Evolutionary conservation across 805 yeast species (phyloP).

Genomic region (Spathaspora passalidarum): DNA sequence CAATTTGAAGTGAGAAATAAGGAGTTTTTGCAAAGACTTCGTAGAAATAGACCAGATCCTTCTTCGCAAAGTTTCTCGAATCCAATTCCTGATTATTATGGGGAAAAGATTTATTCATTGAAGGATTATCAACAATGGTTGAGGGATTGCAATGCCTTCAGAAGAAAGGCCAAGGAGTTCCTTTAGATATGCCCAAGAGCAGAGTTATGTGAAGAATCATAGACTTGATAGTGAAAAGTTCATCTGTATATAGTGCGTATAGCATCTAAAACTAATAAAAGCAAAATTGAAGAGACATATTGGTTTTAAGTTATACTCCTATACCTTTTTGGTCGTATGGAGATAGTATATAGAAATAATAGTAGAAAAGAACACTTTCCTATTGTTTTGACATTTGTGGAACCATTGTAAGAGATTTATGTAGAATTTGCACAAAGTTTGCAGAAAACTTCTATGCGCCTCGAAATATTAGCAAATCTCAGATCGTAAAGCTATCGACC

Average conservation of each 20-base stretch:
- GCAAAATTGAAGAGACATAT: neutral
- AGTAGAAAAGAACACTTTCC: too few relatives aligned
- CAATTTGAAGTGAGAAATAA: constrained; percentile 63
- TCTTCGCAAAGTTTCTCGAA: constrained; percentile 83
- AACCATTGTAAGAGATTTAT: too few relatives aligned
- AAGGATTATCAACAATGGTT: constrained; percentile 92
- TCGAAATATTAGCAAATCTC: too few relatives aligned
- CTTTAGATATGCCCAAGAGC: constrained; percentile 1
- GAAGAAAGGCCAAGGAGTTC: constrained; percentile 75
- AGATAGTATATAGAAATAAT: too few relatives aligned
- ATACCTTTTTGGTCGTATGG: too few relatives aligned
- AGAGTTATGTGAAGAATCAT: too few relatives aligned
- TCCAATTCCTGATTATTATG: constrained; percentile 98
- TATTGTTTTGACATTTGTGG: too few relatives aligned
- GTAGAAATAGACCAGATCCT: constrained; percentile 85
- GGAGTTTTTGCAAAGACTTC: constrained; percentile 69
- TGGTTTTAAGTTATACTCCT: too few relatives aligned
- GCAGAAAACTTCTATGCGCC: too few relatives aligned
- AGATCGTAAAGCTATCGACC: too few relatives aligned
- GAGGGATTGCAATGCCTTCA: constrained; percentile 89
- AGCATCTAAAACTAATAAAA: neutral
- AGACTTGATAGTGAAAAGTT: neutral
- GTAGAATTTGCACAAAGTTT: too few relatives aligned
- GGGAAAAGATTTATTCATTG: constrained; percentile 88
- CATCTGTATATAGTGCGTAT: neutral